Conservation (phyloP, 257 asterid species). For the Rhazya stricta region DNA sequence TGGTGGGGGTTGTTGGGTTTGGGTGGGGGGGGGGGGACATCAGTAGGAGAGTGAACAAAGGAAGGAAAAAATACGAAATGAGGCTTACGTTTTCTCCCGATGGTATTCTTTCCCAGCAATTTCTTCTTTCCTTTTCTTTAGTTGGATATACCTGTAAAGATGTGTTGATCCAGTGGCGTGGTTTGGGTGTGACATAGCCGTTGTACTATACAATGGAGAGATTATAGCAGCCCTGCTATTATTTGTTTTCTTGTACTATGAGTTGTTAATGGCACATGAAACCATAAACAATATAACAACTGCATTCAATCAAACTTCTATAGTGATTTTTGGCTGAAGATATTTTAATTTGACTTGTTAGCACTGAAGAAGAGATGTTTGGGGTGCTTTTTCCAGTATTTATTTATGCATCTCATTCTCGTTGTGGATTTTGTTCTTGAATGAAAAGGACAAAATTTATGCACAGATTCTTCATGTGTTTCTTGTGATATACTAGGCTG, state of each 20-base stretch:
- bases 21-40: not conserved
- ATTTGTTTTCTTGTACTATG: not conserved
- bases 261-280: not conserved
- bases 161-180: no score
- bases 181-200: not conserved
- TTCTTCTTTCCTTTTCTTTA: not conserved
- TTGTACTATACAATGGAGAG: not conserved
- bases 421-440: not conserved
- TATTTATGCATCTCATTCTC: not conserved
- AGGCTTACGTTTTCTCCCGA: not conserved
- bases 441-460: not conserved
- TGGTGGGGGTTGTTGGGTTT: not conserved
- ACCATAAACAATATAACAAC: not conserved
- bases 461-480: not conserved
- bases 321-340: not conserved
- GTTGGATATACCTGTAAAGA: not conserved
- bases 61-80: not conserved
- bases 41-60: not conserved
- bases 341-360: not conserved
- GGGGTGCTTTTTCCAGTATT: not conserved
- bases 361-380: not conserved
- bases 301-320: not conserved
- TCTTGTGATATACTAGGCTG: conserved; percentile 53
- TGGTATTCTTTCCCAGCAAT: not conserved
- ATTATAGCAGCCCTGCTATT: not conserved